phyloP scores from a whole-genome alignment of 1,139 yeast genomes.

The Lodderomyces oxycetoniae region DNA sequence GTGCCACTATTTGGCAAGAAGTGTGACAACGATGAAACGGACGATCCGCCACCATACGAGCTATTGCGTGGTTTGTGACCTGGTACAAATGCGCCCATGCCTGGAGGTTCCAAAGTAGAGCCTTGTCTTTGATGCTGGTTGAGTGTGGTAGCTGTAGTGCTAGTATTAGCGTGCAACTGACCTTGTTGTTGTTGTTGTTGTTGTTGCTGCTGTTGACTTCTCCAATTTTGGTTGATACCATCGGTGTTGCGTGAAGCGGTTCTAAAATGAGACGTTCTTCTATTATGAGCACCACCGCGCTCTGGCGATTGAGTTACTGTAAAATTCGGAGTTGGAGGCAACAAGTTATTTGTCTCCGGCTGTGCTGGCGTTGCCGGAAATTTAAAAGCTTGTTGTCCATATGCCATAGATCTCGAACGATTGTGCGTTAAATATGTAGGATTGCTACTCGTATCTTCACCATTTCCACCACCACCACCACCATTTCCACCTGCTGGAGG shows the following conservation, averaged over 20 bases:
- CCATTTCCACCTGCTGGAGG: slow-evolving; percentile 19
- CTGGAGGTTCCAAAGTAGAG: slow-evolving; percentile 44
- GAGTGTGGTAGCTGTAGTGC: slow-evolving; percentile 7
- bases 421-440: slow-evolving; percentile 22
- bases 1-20: slow-evolving; percentile 26
- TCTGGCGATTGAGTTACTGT: slow-evolving; percentile 39
- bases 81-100: slow-evolving; percentile 53
- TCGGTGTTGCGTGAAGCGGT: slow-evolving; percentile 44
- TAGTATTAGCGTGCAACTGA: slow-evolving; percentile 3
- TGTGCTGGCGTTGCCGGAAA: slow-evolving; percentile 26
- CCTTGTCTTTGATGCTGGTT: slow-evolving; percentile 25
- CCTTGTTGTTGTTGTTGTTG: slow-evolving; percentile 19
- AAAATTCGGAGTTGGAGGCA: slow-evolving; percentile 47
- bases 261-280: slow-evolving; percentile 50
- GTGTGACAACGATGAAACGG: slow-evolving; percentile 56
- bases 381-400: slow-evolving; percentile 43
- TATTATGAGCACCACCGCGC: slow-evolving; percentile 31
- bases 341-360: slow-evolving; percentile 17
- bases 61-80: slow-evolving; percentile 70
- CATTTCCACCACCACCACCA: too few species aligned
- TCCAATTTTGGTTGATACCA: slow-evolving; percentile 62
- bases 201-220: slow-evolving; percentile 36
- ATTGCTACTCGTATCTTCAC: slow-evolving; percentile 13
- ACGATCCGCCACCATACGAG: slow-evolving; percentile 58
- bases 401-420: slow-evolving; percentile 38